Conservation (phyloP, 352 stramenopile genomes). For the Globisporangium canariense region DNA sequence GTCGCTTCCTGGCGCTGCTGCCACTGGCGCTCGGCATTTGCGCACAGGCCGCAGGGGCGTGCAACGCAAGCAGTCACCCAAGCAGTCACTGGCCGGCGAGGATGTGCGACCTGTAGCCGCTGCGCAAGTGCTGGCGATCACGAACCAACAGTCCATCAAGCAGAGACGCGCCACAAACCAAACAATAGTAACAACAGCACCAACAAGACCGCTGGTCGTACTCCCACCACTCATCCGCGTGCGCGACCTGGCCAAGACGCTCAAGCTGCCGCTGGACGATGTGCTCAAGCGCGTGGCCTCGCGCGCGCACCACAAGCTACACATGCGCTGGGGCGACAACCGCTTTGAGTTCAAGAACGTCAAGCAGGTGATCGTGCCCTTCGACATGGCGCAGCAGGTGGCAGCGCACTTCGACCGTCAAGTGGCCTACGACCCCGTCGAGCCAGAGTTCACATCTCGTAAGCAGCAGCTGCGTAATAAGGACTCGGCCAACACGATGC, state of each 20-base stretch:
- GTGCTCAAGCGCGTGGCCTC: conserved; percentile 62
- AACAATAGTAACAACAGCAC: not conserved
- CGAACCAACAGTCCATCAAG: not conserved
- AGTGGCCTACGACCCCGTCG: conserved; percentile 59
- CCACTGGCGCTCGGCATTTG: not conserved
- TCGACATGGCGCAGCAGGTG: conserved; percentile 53
- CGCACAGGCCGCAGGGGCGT: conserved; percentile 16
- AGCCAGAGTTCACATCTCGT: conserved; percentile 39
- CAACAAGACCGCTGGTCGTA: conserved; percentile 12
- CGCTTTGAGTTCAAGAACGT: conserved; percentile 71
- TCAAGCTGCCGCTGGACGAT: conserved; percentile 62
- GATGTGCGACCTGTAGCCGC: not conserved
- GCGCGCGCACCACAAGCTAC: conserved; percentile 54
- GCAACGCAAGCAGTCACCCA: conserved; percentile 8
- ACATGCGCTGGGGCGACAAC: conserved; percentile 43
- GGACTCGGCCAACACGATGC: conserved; percentile 29
- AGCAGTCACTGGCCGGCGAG: not conserved
- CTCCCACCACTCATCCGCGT: conserved; percentile 62
- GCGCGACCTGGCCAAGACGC: conserved; percentile 67
- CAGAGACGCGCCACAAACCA: too few species aligned
- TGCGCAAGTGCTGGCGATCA: not conserved
- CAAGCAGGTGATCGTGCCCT: conserved; percentile 73
- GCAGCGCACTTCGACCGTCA: conserved; percentile 37
- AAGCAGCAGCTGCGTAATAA: conserved; percentile 3
- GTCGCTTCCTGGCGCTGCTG: not conserved